A percentile compares a stretch with the other conserved stretches of the same genome.
These are phyloP conservation scores for Multifurca ochricompacta DNA, from an alignment of 768 basidiomycete genomes.

Conservation along the genomic window DNA sequence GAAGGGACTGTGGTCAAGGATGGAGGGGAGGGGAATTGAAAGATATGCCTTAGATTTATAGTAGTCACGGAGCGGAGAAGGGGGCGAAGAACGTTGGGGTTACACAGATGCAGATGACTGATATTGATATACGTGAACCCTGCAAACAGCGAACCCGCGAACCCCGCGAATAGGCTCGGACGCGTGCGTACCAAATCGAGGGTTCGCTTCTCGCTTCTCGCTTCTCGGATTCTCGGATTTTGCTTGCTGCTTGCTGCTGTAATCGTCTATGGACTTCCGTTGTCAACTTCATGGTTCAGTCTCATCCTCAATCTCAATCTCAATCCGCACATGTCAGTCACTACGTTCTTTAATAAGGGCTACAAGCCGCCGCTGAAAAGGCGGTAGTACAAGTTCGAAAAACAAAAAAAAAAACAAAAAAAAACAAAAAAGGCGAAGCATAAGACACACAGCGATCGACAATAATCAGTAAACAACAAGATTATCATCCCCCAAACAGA, in stretches of 20 bases:
- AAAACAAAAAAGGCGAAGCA: not conserved
- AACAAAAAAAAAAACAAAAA: not conserved
- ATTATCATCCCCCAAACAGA: not conserved
- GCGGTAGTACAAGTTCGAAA: constrained; percentile 13
- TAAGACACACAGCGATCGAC: constrained; percentile 2
- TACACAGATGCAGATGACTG: not conserved
- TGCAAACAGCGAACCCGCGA: too few species aligned
- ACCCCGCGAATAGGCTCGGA: constrained; percentile 6
- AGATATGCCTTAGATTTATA: not conserved
- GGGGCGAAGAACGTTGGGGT: constrained; percentile 11
- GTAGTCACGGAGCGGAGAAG: not conserved
- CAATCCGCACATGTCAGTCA: not conserved
- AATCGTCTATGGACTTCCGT: too few species aligned
- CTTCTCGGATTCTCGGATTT: not conserved
- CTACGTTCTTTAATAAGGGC: constrained; percentile 1
- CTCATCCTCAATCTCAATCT: not conserved
- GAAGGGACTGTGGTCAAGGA: not conserved
- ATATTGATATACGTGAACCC: too few species aligned
- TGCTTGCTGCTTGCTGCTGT: too few species aligned
- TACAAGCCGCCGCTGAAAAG: constrained; percentile 10
- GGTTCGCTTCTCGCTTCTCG: constrained; percentile 8
- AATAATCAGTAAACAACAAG: constrained; percentile 6
- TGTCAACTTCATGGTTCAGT: too few species aligned
- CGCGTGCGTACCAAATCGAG: not conserved
- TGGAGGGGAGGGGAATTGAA: not conserved